Conservation (phyloP, 805 yeast species). For the Cyberlindnera xishuangbannaensis region DNA sequence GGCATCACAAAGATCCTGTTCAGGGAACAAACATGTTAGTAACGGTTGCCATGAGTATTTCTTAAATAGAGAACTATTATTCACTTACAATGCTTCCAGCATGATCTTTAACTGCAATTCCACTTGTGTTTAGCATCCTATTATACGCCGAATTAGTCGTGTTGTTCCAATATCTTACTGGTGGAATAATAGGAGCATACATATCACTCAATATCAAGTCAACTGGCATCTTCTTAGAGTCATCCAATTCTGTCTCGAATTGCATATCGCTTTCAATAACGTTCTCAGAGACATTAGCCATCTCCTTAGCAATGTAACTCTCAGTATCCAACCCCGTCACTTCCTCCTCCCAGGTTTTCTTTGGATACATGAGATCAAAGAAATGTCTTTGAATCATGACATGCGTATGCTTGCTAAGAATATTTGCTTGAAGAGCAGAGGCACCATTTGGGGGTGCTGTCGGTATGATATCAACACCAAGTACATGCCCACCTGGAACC, state of each 20-base stretch:
- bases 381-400: slow-evolving; percentile 47
- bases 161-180: slow-evolving; percentile 45
- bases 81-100: slow-evolving; percentile 60
- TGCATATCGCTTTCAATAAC: too few species aligned
- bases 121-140: slow-evolving; percentile 94
- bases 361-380: too few species aligned
- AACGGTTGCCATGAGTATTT: too few species aligned
- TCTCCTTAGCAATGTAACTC: slow-evolving; percentile 28
- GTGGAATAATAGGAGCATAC: slow-evolving; percentile 64
- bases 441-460: slow-evolving; percentile 78
- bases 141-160: slow-evolving; percentile 72
- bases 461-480: slow-evolving; percentile 82
- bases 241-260: slow-evolving; percentile 6
- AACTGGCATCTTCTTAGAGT: slow-evolving; percentile 32
- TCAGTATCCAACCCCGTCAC: slow-evolving; percentile 11
- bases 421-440: slow-evolving; percentile 79
- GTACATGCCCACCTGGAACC: slow-evolving; percentile 44
- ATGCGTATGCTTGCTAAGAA: slow-evolving; percentile 65
- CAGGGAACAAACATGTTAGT: too few species aligned
- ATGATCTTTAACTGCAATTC: slow-evolving; percentile 78
- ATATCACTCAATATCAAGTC: slow-evolving; percentile 75
- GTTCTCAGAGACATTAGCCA: too few species aligned
- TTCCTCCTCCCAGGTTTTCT: too few species aligned
- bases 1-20: slow-evolving; percentile 80
- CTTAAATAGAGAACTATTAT: too few species aligned